Evolutionary conservation across 192 early-diverging fungal species (phyloP), one percentile per base, ranked within the genome.

Genomic region (Backusella morwellensis): DNA sequence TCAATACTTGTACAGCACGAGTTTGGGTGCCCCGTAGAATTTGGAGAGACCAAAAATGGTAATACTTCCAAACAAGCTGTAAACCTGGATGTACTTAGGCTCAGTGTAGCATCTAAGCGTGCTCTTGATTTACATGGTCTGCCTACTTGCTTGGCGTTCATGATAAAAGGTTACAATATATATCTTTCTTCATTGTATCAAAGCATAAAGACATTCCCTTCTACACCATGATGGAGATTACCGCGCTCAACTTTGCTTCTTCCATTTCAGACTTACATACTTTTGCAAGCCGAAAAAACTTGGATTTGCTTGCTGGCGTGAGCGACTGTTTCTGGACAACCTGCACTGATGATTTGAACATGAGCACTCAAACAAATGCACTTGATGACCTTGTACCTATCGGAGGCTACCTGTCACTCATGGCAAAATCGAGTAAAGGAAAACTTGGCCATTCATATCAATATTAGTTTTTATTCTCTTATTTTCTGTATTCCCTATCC

Each of bases 121-220:
- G 42, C 70, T 41, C 26, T 71, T 19, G 69, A 32, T 44, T 21
- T 21, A 12, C 70, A 71, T 71, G 36, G 29, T 42, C n/a, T 71
- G 34, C 41, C 70, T 7, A 42, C 70, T 71, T 71, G 70, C 29
- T 71, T 71, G 14, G 70, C 70, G 4, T 71, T 71, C 14, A 71
- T 71, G 70, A 29, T 71, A 41, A 71, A 71, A 32, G 40, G 19
- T 12, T 71, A 71, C 15, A 0, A 1, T 21, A 71, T 21, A 71
- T 71, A 0, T 71, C 70, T 8, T 71, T 71, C 29, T 71, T 71
- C 14, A 44, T 71, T 71, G 70, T 71, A 71, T 71, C 42, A 4
- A 71, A 71, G 0, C 70, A 26, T 26, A 21, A 71, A 6, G 21
- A 71, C 4, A 36, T 6, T 21, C 15, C 23, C 26, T 41, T 71